Conservation (phyloP, 768 basidiomycete species). For the Postia placenta region DNA sequence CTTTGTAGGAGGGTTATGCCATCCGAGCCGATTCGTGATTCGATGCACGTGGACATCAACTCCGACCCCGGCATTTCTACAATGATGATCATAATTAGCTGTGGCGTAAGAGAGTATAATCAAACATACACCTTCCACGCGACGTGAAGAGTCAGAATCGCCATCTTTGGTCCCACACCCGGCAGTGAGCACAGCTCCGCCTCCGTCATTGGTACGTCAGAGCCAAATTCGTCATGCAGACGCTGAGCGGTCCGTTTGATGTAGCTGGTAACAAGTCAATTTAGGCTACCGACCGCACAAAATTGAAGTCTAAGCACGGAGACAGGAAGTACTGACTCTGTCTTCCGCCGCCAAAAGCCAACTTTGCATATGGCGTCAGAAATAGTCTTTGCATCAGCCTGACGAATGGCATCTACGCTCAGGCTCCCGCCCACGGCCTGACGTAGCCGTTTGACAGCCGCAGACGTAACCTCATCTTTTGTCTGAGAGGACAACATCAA, state of each 20-base stretch:
- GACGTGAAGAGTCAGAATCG: conserved; percentile 74
- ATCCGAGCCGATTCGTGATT: conserved; percentile 88
- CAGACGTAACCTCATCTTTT: conserved; percentile 84
- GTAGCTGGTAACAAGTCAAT: conserved; percentile 39
- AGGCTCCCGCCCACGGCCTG: conserved; percentile 72
- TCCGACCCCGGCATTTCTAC: conserved; percentile 83
- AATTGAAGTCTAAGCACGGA: too few relatives aligned
- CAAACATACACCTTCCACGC: conserved; percentile 74
- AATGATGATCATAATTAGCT: neutral
- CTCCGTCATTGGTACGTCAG: conserved; percentile 84
- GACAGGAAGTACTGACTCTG: conserved; percentile 65
- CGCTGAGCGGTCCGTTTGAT: conserved; percentile 67
- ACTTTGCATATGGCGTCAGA: conserved; percentile 80
- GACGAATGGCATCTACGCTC: conserved; percentile 59
- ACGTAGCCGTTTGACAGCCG: conserved; percentile 72
- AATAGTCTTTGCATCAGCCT: conserved; percentile 54
- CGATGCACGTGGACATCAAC: conserved; percentile 96
- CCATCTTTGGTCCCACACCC: conserved; percentile 97
- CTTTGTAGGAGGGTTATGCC: conserved; percentile 84
- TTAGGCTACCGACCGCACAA: conserved; percentile 8
- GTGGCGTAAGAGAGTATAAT: neutral
- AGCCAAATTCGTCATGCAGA: conserved; percentile 65
- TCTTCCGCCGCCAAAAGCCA: conserved; percentile 89
- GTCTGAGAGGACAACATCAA: conserved; percentile 97
- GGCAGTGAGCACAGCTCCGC: conserved; percentile 83